phyloP scores from a whole-genome alignment of 768 basidiomycete species.

The Pleurotus salmoneostramineus region DNA sequence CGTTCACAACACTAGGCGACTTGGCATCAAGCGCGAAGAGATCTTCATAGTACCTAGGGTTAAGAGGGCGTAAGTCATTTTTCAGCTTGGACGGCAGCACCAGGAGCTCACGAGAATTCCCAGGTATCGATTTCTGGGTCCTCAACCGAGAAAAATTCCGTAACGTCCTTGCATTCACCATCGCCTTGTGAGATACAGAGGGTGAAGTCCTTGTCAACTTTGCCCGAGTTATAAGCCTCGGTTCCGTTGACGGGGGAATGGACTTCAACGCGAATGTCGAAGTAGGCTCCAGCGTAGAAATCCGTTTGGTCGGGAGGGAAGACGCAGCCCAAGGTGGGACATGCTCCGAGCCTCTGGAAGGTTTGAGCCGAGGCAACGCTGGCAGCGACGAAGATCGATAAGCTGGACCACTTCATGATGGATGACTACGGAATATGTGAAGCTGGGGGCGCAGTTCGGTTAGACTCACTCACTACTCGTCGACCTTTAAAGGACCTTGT shows the following conservation, averaged over 20 bases:
- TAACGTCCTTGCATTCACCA: slow-evolving; percentile 28
- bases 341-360: slow-evolving; percentile 35
- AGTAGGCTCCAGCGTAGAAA: slow-evolving; percentile 37
- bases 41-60: slow-evolving; percentile 35
- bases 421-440: background rate
- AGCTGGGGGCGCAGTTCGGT: background rate
- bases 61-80: background rate
- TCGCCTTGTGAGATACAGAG: slow-evolving; percentile 32
- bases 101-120: slow-evolving; percentile 30
- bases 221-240: slow-evolving; percentile 29
- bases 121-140: slow-evolving; percentile 33
- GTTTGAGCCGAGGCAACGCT: slow-evolving; percentile 28
- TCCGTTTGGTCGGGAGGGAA: slow-evolving; percentile 42
- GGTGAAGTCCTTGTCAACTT: slow-evolving; percentile 33
- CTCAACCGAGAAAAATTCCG: slow-evolving; percentile 30
- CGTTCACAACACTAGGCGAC: slow-evolving; percentile 29
- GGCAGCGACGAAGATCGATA: slow-evolving; percentile 14
- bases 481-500: background rate
- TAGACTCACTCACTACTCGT: background rate
- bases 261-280: slow-evolving; percentile 38
- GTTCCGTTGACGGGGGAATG: slow-evolving; percentile 38
- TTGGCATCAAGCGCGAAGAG: slow-evolving; percentile 36
- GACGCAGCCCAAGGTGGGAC: slow-evolving; percentile 36
- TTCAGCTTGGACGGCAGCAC: background rate
- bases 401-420: slow-evolving; percentile 7